Conservation (phyloP, 306 rosid species). For the Canavalia gladiata region DNA sequence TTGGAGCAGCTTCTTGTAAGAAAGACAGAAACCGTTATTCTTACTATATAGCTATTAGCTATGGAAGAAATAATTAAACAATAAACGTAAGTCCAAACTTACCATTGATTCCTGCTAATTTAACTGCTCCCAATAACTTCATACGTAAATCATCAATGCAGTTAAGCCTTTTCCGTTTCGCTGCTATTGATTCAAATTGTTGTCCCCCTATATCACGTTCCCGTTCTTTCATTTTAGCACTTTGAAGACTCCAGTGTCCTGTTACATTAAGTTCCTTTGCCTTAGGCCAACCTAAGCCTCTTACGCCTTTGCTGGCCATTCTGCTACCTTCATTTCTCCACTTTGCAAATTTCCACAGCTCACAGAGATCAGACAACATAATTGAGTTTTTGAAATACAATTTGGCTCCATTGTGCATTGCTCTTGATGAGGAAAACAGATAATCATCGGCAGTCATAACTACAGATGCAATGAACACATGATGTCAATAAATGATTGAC, state of each 20-base stretch:
- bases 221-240: slow-evolving; percentile 25
- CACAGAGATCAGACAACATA: slow-evolving; percentile 34
- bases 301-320: not conserved
- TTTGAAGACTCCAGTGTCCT: not conserved
- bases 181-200: not conserved
- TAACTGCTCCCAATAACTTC: slow-evolving; percentile 53
- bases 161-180: slow-evolving; percentile 44
- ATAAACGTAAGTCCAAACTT: slow-evolving; percentile 35
- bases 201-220: slow-evolving; percentile 9
- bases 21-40: slow-evolving; percentile 20
- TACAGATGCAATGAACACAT: slow-evolving; percentile 22
- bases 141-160: slow-evolving; percentile 51
- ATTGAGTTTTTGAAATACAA: slow-evolving; percentile 46
- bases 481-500: slow-evolving; percentile 18
- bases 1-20: slow-evolving; percentile 57
- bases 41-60: not conserved
- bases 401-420: slow-evolving; percentile 52
- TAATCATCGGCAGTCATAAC: slow-evolving; percentile 58
- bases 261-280: not conserved
- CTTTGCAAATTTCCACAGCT: slow-evolving; percentile 53
- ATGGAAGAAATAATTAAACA: slow-evolving; percentile 20
- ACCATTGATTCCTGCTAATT: slow-evolving; percentile 50
- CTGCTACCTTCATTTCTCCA: slow-evolving; percentile 7
- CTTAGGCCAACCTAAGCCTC: not conserved
- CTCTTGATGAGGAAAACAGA: slow-evolving; percentile 11